Conservation (phyloP, 2,329 filamentous ascomycete genomes). For the Penicillium glabrum region DNA sequence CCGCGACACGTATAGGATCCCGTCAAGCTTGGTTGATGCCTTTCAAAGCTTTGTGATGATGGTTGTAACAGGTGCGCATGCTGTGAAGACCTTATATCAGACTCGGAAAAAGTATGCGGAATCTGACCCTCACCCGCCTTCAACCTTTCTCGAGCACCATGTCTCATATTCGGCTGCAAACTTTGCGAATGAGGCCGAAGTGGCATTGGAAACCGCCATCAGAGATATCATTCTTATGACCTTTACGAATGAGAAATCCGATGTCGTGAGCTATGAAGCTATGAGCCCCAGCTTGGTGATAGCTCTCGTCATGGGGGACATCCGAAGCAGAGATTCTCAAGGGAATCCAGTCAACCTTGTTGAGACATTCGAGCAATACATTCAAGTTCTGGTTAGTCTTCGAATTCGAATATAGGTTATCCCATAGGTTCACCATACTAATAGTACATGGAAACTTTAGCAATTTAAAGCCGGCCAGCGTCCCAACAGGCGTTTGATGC, state of each 20-base stretch:
- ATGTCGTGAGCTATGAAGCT: constrained; percentile 7
- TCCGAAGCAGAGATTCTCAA: not conserved
- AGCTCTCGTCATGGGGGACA: constrained; percentile 2
- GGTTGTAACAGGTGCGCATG: not conserved
- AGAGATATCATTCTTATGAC: constrained; percentile 8
- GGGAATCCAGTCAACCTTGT: not conserved
- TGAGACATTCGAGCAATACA: constrained; percentile 2
- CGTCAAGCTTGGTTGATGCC: constrained; percentile 1
- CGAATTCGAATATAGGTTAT: no score
- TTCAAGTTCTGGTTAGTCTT: not conserved
- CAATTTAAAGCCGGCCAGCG: constrained; percentile 7
- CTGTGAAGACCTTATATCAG: not conserved
- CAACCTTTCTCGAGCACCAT: not conserved
- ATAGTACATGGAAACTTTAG: not conserved
- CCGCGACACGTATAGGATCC: constrained; percentile 6
- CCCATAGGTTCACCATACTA: no score
- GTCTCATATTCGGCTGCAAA: not conserved
- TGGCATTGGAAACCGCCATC: not conserved
- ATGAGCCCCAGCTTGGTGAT: constrained; percentile 5
- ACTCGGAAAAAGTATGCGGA: not conserved
- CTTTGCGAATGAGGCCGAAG: not conserved
- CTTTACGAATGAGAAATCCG: constrained; percentile 4
- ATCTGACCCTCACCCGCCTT: no score
- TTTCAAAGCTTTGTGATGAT: constrained; percentile 10
- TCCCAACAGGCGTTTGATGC: constrained; percentile 6